These are phyloP conservation scores for Funneliformis caledonium DNA, from an alignment of 371 early-diverging fungal genomes.

Conservation along the genomic window DNA sequence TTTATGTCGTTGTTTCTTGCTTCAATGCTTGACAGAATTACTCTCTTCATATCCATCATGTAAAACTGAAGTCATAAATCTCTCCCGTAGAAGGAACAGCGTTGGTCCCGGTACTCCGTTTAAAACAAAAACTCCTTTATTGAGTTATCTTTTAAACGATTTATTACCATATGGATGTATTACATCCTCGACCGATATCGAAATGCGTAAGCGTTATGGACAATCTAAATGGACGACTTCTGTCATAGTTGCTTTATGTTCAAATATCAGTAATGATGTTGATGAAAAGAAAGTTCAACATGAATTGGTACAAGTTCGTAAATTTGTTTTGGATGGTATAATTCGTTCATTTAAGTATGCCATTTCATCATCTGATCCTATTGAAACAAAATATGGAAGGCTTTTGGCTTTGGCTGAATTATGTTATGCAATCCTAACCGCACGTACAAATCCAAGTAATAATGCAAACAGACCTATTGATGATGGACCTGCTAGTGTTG, in stretches of 20 bases:
- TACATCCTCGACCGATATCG: slow-evolving; percentile 53
- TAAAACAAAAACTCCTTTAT: slow-evolving; percentile 46
- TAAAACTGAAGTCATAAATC: slow-evolving; percentile 72
- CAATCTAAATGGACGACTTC: slow-evolving; percentile 72
- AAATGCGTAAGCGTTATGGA: slow-evolving; percentile 62
- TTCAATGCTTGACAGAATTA: slow-evolving; percentile 88
- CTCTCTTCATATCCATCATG: slow-evolving; percentile 84
- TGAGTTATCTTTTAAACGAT: slow-evolving; percentile 65
- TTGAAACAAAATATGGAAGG: slow-evolving; percentile 69
- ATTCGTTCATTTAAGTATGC: slow-evolving; percentile 68
- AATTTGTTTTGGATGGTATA: slow-evolving; percentile 69
- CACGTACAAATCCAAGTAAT: slow-evolving; percentile 51
- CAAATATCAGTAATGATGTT: slow-evolving; percentile 45
- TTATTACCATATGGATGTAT: slow-evolving; percentile 64
- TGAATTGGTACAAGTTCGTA: slow-evolving; percentile 69
- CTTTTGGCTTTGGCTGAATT: slow-evolving; percentile 75
- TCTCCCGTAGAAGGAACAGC: slow-evolving; percentile 58
- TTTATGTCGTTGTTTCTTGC: slow-evolving; percentile 79
- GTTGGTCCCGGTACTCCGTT: slow-evolving; percentile 44
- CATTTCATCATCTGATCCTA: slow-evolving; percentile 54
- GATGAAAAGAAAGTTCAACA: slow-evolving; percentile 57
- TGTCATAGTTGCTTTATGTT: slow-evolving; percentile 63
- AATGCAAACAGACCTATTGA: slow-evolving; percentile 53
- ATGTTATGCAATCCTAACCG: slow-evolving; percentile 70
- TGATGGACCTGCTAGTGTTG: slow-evolving; percentile 65